Conservation (phyloP, 2,329 filamentous ascomycete species). For the Phialemonium atrogriseum region DNA sequence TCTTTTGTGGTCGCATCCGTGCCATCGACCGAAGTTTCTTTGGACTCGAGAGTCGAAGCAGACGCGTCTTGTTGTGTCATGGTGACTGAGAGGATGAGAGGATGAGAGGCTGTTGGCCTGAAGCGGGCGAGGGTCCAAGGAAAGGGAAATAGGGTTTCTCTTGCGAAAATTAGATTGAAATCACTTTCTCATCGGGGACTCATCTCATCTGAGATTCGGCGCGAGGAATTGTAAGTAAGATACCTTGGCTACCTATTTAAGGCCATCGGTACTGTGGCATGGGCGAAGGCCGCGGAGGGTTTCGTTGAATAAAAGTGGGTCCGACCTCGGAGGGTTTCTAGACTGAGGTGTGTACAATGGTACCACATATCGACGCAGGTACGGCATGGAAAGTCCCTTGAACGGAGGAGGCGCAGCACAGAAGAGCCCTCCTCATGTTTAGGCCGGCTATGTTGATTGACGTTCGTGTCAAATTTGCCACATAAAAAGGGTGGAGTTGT, state of each 20-base stretch:
- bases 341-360: no score
- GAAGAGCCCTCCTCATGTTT: no score
- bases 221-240: not conserved
- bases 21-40: conserved; percentile 3
- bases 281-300: conserved; percentile 1
- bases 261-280: conserved; percentile 1
- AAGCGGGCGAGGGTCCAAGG: not conserved
- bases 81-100: not conserved
- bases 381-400: no score
- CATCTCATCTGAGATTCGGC: not conserved
- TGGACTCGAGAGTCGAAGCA: conserved; percentile 3
- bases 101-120: not conserved
- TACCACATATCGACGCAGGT: no score
- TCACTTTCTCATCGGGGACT: no score
- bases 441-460: no score
- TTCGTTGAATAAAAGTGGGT: not conserved
- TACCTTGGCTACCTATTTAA: conserved; percentile 1
- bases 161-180: not conserved
- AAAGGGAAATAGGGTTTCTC: not conserved
- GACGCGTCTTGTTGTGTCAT: conserved; percentile 4
- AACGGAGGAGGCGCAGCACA: no score
- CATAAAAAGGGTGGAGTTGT: no score
- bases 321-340: not conserved
- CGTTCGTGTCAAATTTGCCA: no score
- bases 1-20: conserved; percentile 3